Evolutionary conservation across 2,329 filamentous ascomycete species (phyloP).

Genomic region (Scolecobasidium constrictum): DNA sequence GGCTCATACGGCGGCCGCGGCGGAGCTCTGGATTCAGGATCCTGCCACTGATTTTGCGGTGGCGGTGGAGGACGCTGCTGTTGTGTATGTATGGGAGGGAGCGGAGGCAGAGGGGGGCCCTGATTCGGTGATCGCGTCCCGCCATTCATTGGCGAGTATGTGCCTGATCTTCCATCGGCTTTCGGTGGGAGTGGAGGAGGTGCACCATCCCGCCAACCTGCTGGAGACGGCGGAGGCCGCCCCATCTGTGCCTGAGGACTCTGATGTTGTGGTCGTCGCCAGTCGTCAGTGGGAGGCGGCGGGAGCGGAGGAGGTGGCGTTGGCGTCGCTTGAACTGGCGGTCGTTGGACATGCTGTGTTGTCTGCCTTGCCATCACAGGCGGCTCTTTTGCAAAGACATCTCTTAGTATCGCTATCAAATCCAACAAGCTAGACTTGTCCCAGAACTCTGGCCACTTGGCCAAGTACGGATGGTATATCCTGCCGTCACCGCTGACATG

Average conservation of each 20-base stretch:
- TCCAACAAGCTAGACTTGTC: constrained; percentile 82
- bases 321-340: constrained; percentile 33
- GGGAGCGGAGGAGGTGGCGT: constrained; percentile 55
- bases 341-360: constrained; percentile 17
- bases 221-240: too few relatives aligned
- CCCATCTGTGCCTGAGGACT: constrained; percentile 11
- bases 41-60: constrained; percentile 13
- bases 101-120: constrained; percentile 6
- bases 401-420: constrained; percentile 69
- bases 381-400: constrained; percentile 89
- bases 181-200: constrained; percentile 21
- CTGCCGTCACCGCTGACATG: constrained; percentile 89
- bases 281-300: constrained; percentile 57
- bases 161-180: neutral
- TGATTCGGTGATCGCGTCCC: neutral
- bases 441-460: constrained; percentile 80
- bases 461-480: constrained; percentile 91
- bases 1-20: neutral
- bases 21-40: neutral
- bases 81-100: neutral
- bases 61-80: constrained; percentile 1
- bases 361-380: constrained; percentile 66
- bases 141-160: neutral
- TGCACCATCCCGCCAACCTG: constrained; percentile 6
- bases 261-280: constrained; percentile 20